Conservation (phyloP, 805 yeast species). For the Sugiyamaella floridensis region DNA sequence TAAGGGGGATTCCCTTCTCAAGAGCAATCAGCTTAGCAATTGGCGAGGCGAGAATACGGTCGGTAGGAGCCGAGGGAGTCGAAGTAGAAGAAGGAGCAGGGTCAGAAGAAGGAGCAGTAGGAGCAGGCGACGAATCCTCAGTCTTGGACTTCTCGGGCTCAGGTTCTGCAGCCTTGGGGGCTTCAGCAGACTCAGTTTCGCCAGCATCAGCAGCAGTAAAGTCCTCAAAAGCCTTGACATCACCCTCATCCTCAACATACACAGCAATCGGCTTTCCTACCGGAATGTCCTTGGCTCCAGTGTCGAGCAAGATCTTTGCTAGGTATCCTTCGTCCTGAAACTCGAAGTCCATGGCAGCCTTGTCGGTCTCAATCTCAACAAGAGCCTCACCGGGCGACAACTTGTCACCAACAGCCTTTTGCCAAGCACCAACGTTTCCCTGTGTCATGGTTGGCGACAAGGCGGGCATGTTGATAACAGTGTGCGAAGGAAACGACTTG, state of each 20-base stretch:
- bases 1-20: slow-evolving; percentile 83
- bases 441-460: slow-evolving; percentile 99
- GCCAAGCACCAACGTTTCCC: slow-evolving; percentile 88
- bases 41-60: slow-evolving; percentile 89
- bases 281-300: slow-evolving; percentile 83
- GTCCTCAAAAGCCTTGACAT: slow-evolving; percentile 80
- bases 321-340: slow-evolving; percentile 94
- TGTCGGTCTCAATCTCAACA: slow-evolving; percentile 96
- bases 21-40: slow-evolving; percentile 88
- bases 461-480: slow-evolving; percentile 95
- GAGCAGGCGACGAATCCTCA: slow-evolving; percentile 25
- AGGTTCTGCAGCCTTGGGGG: slow-evolving; percentile 46
- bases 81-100: slow-evolving; percentile 5
- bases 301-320: slow-evolving; percentile 78
- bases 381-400: slow-evolving; percentile 87
- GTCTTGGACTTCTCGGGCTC: slow-evolving; percentile 87
- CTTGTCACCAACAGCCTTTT: slow-evolving; percentile 81
- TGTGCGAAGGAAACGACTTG: slow-evolving; percentile 66
- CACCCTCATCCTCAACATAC: slow-evolving; percentile 78
- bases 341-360: slow-evolving; percentile 97
- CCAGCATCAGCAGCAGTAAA: slow-evolving; percentile 71
- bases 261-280: slow-evolving; percentile 97
- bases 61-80: slow-evolving; percentile 27
- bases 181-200: slow-evolving; percentile 30
- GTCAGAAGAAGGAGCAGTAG: slow-evolving; percentile 12